A percentile compares a stretch with the other conserved stretches of the same genome.
Evolutionary conservation across 2,329 filamentous ascomycete species (phyloP).

Genomic region (Verticillium dahliae): DNA sequence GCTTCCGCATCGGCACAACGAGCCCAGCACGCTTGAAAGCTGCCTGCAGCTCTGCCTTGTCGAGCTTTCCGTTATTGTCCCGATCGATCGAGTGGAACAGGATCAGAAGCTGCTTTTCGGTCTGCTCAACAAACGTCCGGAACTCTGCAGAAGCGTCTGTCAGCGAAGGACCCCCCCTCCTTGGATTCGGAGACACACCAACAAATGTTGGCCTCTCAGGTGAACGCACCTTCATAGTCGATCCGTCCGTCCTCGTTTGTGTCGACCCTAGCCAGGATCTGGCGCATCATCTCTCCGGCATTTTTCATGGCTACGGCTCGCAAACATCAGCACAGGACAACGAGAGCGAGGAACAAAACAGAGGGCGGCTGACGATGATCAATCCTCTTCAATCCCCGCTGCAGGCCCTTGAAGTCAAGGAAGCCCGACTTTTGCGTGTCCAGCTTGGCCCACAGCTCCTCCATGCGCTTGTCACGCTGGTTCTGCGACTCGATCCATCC

Average conservation of each 20-base stretch:
- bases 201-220: slow-evolving; percentile 2
- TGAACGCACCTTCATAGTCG: slow-evolving; percentile 70
- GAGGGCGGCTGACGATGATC: slow-evolving; percentile 67
- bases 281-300: slow-evolving; percentile 76
- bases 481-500: slow-evolving; percentile 73
- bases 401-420: slow-evolving; percentile 77
- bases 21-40: slow-evolving; percentile 78
- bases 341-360: background rate
- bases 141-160: slow-evolving; percentile 60
- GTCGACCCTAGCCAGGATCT: slow-evolving; percentile 78
- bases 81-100: slow-evolving; percentile 85
- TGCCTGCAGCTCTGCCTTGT: slow-evolving; percentile 72
- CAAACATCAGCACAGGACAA: background rate
- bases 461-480: slow-evolving; percentile 73
- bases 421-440: slow-evolving; percentile 71
- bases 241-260: slow-evolving; percentile 84
- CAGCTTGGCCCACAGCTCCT: slow-evolving; percentile 76
- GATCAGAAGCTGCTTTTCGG: slow-evolving; percentile 73
- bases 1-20: slow-evolving; percentile 66
- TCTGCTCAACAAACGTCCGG: slow-evolving; percentile 75
- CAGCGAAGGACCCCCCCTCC: slow-evolving; percentile 2
- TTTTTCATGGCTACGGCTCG: slow-evolving; percentile 65
- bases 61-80: slow-evolving; percentile 78
- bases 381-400: slow-evolving; percentile 78
- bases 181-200: background rate